Evolutionary conservation across 2,329 filamentous ascomycete genomes (phyloP), one percentile per base, ranked within the genome.

Genomic region (Neofusicoccum kwambonambiense): DNA sequence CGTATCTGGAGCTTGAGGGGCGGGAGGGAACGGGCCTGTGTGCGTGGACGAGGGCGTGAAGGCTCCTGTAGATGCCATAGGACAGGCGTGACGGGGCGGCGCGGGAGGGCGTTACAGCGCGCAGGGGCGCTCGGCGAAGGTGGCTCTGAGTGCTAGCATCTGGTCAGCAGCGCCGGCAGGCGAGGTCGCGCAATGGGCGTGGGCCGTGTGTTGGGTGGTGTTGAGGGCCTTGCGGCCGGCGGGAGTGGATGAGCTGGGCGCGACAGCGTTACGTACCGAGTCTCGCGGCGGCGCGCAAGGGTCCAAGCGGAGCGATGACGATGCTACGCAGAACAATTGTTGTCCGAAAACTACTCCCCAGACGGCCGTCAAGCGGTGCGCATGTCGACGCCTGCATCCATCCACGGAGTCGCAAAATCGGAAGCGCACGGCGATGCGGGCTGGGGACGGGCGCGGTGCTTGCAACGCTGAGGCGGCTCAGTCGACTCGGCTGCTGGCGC

Each of bases 51-150:
- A 80, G 66, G 77, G 62, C 62, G 62, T 57, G 62, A 56, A 64
- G 31, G 62, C 41, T 56, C 62, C 76, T 67, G 78, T 77, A 65
- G 79, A 75, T 66, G 80, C 80, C 80, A 82, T 82, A 70, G 69
- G 72, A 56, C 34, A 54, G 51, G 19, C 62, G 62, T 39, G 50
- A 39, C 31, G 62, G 62, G 51, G 31, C 37, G 41, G 50, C 27
- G 34, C 22, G 44, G 62, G 41, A 17, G 62, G 13, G 42, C 6
- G 51, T 51, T 42, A 41, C 9, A 34, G 62, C 49, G 51, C 41
- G 62, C 50, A 39, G 44, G 49, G 35, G 51, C 50, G 51, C 62
- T 47, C 50, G 12, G 9, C 19, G 51, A 52, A 50, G 42, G 37
- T 39, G 31, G 34, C 34, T 31, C 31, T 37, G 41, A 22, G 42